A percentile compares a stretch with the other conserved stretches of the same genome.
Evolutionary conservation across 345 rosid species (phyloP).

Genomic region (Boechera divaricarpa): DNA sequence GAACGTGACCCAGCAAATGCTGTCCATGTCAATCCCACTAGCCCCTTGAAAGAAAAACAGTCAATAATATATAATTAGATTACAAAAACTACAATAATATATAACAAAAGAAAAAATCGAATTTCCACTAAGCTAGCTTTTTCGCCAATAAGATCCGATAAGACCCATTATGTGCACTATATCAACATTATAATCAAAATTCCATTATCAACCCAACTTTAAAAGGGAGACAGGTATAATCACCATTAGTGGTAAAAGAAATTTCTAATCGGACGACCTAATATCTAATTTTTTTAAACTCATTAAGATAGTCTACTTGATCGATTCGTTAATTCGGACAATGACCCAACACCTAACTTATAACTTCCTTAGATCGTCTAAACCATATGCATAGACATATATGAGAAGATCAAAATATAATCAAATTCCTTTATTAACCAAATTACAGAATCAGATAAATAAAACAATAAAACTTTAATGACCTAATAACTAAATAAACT

Average conservation of each 20-base stretch:
- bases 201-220: conserved; percentile 20
- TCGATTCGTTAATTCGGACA: conserved; percentile 11
- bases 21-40: conserved; percentile 82
- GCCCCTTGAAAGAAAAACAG: conserved; percentile 58
- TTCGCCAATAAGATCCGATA: conserved; percentile 26
- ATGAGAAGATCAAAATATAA: neutral
- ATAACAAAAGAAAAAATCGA: neutral
- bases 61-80: neutral
- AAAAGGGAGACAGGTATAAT: neutral
- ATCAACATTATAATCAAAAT: conserved; percentile 25
- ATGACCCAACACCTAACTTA: conserved; percentile 15
- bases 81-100: neutral
- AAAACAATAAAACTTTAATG: neutral
- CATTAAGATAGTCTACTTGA: conserved; percentile 7
- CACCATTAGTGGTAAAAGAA: conserved; percentile 25
- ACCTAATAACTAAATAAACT: neutral
- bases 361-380: conserved; percentile 1
- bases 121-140: conserved; percentile 34
- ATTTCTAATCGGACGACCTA: conserved; percentile 1
- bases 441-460: neutral
- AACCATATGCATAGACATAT: conserved; percentile 5
- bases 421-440: neutral
- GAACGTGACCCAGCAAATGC: conserved; percentile 64
- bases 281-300: neutral
- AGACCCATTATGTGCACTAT: conserved; percentile 35